These are phyloP conservation scores for Triadica sebifera DNA, from an alignment of 345 rosid genomes.

Conservation along the genomic window DNA sequence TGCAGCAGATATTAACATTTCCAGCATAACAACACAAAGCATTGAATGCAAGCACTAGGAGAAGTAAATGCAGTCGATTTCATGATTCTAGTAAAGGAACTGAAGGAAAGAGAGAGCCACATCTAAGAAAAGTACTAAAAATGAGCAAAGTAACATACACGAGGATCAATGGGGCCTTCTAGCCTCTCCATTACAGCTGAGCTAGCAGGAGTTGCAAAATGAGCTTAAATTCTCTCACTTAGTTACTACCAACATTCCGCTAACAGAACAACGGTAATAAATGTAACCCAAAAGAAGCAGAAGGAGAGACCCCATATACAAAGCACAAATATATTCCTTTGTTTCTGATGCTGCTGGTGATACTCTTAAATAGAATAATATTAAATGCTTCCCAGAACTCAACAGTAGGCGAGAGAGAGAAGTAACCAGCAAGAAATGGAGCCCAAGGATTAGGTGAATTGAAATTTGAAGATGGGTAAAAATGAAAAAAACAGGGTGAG, in stretches of 20 bases:
- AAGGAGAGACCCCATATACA: conserved; percentile 41
- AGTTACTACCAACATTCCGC: conserved; percentile 41
- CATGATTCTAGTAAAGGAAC: conserved; percentile 33
- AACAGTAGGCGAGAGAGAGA: not conserved
- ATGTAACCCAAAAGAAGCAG: conserved; percentile 41
- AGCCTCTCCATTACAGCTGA: conserved; percentile 63
- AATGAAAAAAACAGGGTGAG: not conserved
- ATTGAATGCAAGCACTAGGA: conserved; percentile 52
- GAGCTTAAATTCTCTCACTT: conserved; percentile 31
- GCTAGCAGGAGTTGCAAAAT: conserved; percentile 12
- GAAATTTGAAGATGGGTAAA: not conserved
- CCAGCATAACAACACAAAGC: conserved; percentile 44
- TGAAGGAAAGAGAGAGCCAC: conserved; percentile 23
- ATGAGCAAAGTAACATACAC: conserved; percentile 55
- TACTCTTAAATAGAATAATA: conserved; percentile 39
- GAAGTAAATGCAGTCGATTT: conserved; percentile 46
- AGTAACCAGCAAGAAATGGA: conserved; percentile 12
- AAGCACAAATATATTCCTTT: conserved; percentile 32
- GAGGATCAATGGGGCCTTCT: conserved; percentile 57
- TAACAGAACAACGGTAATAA: conserved; percentile 40
- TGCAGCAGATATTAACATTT: conserved; percentile 33
- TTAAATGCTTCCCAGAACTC: conserved; percentile 41
- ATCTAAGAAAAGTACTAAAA: conserved; percentile 27
- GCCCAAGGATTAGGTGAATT: conserved; percentile 11
- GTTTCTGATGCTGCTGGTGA: conserved; percentile 24